Percentiles rank a stretch among this genome's conserved stretches.
phyloP scores from a whole-genome alignment of 1,284 basidiomycete genomes.

The Hypsizygus ulmarius region DNA sequence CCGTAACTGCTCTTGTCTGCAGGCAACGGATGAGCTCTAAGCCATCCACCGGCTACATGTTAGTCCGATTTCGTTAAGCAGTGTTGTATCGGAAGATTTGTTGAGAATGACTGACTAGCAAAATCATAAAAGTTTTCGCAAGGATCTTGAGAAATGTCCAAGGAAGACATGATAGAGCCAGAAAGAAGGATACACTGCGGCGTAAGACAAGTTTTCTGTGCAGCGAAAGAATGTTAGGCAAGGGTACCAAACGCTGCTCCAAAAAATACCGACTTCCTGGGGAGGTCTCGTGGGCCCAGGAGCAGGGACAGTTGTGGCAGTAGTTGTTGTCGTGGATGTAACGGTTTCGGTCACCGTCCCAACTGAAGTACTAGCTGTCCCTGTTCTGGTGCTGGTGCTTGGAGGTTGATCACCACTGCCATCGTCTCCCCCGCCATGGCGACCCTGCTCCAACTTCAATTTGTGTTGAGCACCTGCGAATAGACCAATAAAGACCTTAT shows the following conservation, averaged over 20 bases:
- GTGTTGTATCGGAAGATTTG: constrained; percentile 5
- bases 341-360: constrained; percentile 37
- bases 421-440: constrained; percentile 27
- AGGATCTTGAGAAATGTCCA: constrained; percentile 85
- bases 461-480: constrained; percentile 86
- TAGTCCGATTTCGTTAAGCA: constrained; percentile 3
- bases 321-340: constrained; percentile 30
- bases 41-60: constrained; percentile 76
- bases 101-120: constrained; percentile 53
- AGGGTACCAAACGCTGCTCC: background rate
- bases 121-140: constrained; percentile 96
- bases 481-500: constrained; percentile 84
- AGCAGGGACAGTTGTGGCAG: constrained; percentile 25
- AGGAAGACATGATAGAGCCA: constrained; percentile 75
- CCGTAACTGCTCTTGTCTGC: constrained; percentile 76
- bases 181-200: constrained; percentile 83
- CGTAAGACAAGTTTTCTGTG: constrained; percentile 69
- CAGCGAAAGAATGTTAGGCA: constrained; percentile 5
- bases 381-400: constrained; percentile 30
- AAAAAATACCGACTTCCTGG: constrained; percentile 38
- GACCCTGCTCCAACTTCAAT: constrained; percentile 52
- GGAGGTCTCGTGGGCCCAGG: constrained; percentile 49
- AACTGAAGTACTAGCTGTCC: constrained; percentile 34
- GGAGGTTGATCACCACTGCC: constrained; percentile 32
- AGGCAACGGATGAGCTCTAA: constrained; percentile 76